Conservation (phyloP, 768 basidiomycete species). For the Galerina sulciceps region DNA sequence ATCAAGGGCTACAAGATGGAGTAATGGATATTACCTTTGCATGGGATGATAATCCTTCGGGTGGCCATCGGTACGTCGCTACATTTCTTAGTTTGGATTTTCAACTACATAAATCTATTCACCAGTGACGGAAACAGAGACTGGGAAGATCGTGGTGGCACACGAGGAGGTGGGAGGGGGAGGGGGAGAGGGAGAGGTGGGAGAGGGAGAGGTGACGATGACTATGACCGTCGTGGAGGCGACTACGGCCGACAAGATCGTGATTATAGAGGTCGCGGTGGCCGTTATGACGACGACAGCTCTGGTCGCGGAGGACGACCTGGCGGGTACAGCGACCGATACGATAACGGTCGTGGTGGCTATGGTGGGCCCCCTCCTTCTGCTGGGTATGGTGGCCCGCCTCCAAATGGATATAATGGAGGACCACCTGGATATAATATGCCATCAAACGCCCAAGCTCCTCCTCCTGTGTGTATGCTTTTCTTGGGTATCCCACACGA, state of each 20-base stretch:
- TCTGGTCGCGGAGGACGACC: slow-evolving; percentile 35
- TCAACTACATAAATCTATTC: not conserved
- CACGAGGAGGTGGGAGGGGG: slow-evolving; percentile 32
- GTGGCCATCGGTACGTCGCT: slow-evolving; percentile 35
- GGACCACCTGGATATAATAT: slow-evolving; percentile 27
- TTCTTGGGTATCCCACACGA: not conserved
- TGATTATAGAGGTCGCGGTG: slow-evolving; percentile 44
- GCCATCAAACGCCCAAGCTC: slow-evolving; percentile 35
- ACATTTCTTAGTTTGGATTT: not conserved
- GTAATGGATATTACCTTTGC: slow-evolving; percentile 87
- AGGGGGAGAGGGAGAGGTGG: slow-evolving; percentile 30
- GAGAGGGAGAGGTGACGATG: slow-evolving; percentile 44
- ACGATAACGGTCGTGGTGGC: slow-evolving; percentile 43
- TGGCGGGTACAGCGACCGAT: slow-evolving; percentile 49
- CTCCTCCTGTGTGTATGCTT: slow-evolving; percentile 24
- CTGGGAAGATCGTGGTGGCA: slow-evolving; percentile 46
- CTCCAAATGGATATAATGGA: slow-evolving; percentile 14
- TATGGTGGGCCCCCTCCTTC: slow-evolving; percentile 31
- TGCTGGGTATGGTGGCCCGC: slow-evolving; percentile 27
- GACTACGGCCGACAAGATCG: slow-evolving; percentile 50
- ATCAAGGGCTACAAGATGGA: slow-evolving; percentile 82
- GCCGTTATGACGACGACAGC: slow-evolving; percentile 49
- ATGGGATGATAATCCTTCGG: slow-evolving; percentile 74
- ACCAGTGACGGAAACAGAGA: slow-evolving; percentile 45
- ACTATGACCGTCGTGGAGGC: slow-evolving; percentile 53